These are phyloP conservation scores for Stemphylium lycopersici DNA, from an alignment of 2,329 filamentous ascomycete genomes.

Conservation along the genomic window DNA sequence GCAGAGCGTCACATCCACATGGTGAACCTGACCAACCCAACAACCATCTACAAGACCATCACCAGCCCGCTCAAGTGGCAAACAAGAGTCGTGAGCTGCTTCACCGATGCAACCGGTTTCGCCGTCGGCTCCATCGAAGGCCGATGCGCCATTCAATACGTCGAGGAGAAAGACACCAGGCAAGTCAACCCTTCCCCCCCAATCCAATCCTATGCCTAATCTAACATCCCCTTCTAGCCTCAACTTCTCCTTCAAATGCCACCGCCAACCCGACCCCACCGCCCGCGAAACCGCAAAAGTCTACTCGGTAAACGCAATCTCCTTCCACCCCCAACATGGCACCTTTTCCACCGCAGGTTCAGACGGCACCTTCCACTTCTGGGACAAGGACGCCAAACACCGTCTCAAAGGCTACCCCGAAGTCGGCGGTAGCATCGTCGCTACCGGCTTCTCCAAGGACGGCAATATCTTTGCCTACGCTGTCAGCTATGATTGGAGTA, in stretches of 20 bases:
- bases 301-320: constrained; percentile 95
- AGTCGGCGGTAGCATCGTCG: constrained; percentile 77
- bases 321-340: constrained; percentile 93
- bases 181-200: constrained; percentile 34
- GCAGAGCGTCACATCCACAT: constrained; percentile 97
- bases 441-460: constrained; percentile 87
- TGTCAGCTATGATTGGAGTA: constrained; percentile 97
- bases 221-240: constrained; percentile 52
- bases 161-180: constrained; percentile 90
- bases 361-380: constrained; percentile 96
- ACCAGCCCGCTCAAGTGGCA: constrained; percentile 98
- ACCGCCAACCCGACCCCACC: constrained; percentile 75
- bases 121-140: constrained; percentile 97
- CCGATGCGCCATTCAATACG: constrained; percentile 96
- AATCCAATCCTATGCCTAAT: background rate
- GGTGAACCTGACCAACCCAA: constrained; percentile 85
- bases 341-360: constrained; percentile 98
- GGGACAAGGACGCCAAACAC: constrained; percentile 71
- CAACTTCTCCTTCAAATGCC: constrained; percentile 99
- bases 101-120: constrained; percentile 88
- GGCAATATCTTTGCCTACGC: constrained; percentile 71
- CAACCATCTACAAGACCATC: constrained; percentile 92
- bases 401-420: constrained; percentile 68
- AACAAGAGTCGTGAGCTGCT: constrained; percentile 93
- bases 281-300: constrained; percentile 78